Base-by-base conservation (phyloP, 768 basidiomycete genomes). In the Sarcomyxa edulis region DNA sequence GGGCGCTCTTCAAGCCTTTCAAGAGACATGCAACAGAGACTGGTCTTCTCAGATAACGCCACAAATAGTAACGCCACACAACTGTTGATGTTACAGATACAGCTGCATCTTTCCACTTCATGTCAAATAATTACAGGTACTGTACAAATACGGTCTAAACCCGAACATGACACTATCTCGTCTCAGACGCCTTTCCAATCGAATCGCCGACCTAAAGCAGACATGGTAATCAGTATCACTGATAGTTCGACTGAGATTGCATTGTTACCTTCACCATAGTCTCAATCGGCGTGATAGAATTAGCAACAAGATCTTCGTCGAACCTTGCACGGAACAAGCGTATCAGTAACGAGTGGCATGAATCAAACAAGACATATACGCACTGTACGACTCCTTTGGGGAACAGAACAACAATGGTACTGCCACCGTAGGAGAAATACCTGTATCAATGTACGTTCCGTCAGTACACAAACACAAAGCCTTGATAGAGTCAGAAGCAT, bases 381-480 rank as follows among this genome's bases (percentile, higher is more conserved):
- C 45, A 73, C 66, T 69, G 52, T 27, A 74, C 55, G 4, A 71
- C 50, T 16, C 71, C 70, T 22, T 60, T 61, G 3, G 81, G 78
- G 58, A 83, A 83, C 12, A 86, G 52, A 14, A 55, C 65, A 20
- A 86, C 70, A 22, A 79, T 46, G 2, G 86, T 88, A 48, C 81
- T 84, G n/a, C 86, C 86, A 1, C 86, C 87, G 51, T 88, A 89
- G 19, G 79, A 72, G 47, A 81, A 81, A 48, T 73, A 71, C 6
- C 68, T 65, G 42, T 7, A 24, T 33, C 1, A 24, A 36, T 38
- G 24, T 12, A 12, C 25, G 16, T 18, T 3, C 33, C 20, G 7
- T 29, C 8, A 47, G 37, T 20, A 2, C 12, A 19, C 11, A 24
- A 12, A 12, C 27, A 30, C 19, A 25, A 5, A 35, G 25, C 7